Evolutionary conservation across 2,329 filamentous ascomycete species (phyloP), one percentile per base, ranked within the genome.

Genomic region (Fusarium sp.): DNA sequence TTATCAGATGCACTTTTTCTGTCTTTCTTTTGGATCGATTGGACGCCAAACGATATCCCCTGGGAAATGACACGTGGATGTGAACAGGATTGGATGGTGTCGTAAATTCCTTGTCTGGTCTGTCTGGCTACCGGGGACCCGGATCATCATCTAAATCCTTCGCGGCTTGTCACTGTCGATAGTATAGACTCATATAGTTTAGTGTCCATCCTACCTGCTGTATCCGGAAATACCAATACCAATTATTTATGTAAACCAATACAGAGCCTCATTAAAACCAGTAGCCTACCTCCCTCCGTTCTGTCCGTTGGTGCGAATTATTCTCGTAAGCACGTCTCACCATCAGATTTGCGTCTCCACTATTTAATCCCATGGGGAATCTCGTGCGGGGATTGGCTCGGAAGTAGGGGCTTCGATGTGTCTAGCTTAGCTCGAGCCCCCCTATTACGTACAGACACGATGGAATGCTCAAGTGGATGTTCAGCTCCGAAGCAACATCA

Each of bases 191-290:
- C 20, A 22, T 51, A 25, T 48, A 44, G 47, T 25, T 8, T 49
- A 25, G 49, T 10, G 13, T 30, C 13, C 24, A 22, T 29, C 29
- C 40, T 44, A 58, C 52, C 64, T 66, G 44, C 58, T 57, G 46
- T 4, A 34, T 71, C n/a, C 12, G 60, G 69, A 24, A 34, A 47
- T 25, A 44, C 3, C 18, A 38, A 24, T 46, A 29, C 47, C 34
- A 62, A 66, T 69, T 51, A 40, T 58, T 71, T 62, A 71, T 46
- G 65, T 71, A 69, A 65, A 45, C 20, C 12, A 25, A 11, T n/a
- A 49, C 34, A 64, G 55, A 71, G 56, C 55, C 55, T 70, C 48
- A 67, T 58, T 41, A 38, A 52, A 59, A n/a, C 43, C 20, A 62
- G 40, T 34, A 16, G 15, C 30, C 15, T 32, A 32, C 29, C 13